Base-by-base conservation (phyloP, 1,284 basidiomycete species). In the Ustilago sp. region DNA sequence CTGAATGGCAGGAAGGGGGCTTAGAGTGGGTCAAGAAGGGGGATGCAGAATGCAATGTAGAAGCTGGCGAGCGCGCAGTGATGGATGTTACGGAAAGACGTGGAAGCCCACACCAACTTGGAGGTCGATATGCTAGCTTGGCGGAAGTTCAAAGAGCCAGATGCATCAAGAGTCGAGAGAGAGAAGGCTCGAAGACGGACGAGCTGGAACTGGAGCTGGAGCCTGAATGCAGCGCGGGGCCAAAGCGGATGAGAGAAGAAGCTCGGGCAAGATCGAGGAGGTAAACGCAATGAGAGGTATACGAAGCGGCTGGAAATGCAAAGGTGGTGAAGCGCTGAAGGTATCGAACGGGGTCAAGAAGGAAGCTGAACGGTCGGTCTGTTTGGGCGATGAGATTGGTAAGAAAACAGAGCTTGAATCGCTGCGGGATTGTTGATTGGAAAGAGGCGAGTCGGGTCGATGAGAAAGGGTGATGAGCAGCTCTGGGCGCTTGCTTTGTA, bases 151-250 rank as follows among this genome's bases (percentile, higher is more conserved):
- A 65, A 23, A 45, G 35, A 13, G 58, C 35, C 23, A 28, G 31
- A 39, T 35, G 68, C 68, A 65, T 70, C 41, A 64, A 65, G 43
- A 15, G 45, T 48, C 17, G 59, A 60, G 8, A 4, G n/a, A 11
- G 15, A 3, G 28, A 52, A 17, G 28, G 32, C 48, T 9, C 38
- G 38, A 17, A 32, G 12, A 13, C 13, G 23, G 11, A 50, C 13
- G 48, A 50, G 28, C 48, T 17, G 48, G 13, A 36, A 53, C 34
- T 34, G 32, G 23, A 17, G 45, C 1, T n/a, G 23, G 23, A 34
- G 3, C 9, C 13, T 23, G 52, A 52, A 52, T 52, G 51, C 45
- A 23, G 45, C 8, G 45, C 45, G 8, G 19, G 23, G 15, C 15
- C 48, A 11, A 51, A 51, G 50, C 31, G 31, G 19, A 8, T 11